These are phyloP conservation scores for Mycena rosella DNA, from an alignment of 768 basidiomycete genomes.

Conservation along the genomic window DNA sequence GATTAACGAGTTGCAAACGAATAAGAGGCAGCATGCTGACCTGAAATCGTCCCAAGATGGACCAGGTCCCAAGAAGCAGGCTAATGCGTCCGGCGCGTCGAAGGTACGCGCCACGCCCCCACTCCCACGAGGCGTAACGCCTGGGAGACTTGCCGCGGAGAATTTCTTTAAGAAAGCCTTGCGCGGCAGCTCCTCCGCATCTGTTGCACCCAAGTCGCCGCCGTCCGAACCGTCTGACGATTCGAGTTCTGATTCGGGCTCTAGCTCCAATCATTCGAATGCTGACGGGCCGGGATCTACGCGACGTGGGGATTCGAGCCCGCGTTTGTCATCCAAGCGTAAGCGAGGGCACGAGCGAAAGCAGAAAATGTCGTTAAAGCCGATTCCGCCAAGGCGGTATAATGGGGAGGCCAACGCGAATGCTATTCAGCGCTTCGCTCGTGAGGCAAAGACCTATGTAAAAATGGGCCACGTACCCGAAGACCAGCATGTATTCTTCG, in stretches of 20 bases:
- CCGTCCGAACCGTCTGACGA: slow-evolving; percentile 9
- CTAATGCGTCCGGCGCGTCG: background rate
- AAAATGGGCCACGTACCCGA: slow-evolving; percentile 26
- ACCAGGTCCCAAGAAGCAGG: no score
- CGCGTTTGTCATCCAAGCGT: background rate
- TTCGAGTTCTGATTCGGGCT: background rate
- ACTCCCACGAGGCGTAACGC: background rate
- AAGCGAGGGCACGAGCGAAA: background rate
- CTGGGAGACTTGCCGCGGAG: background rate
- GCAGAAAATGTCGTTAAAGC: slow-evolving; percentile 13
- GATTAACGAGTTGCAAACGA: no score
- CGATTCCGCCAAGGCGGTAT: background rate
- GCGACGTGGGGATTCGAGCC: background rate
- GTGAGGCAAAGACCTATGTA: background rate
- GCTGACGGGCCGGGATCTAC: background rate
- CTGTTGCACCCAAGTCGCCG: background rate
- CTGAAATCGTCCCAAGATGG: no score
- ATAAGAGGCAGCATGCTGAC: no score
- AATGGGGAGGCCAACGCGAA: background rate
- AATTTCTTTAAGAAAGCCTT: slow-evolving; percentile 8
- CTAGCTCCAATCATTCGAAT: background rate
- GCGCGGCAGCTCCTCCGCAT: background rate
- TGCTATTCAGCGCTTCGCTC: background rate
- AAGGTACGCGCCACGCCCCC: background rate
- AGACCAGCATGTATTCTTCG: slow-evolving; percentile 33